These are phyloP conservation scores for Dicorynia guianensis DNA, from an alignment of 306 rosid species.

Conservation along the genomic window DNA sequence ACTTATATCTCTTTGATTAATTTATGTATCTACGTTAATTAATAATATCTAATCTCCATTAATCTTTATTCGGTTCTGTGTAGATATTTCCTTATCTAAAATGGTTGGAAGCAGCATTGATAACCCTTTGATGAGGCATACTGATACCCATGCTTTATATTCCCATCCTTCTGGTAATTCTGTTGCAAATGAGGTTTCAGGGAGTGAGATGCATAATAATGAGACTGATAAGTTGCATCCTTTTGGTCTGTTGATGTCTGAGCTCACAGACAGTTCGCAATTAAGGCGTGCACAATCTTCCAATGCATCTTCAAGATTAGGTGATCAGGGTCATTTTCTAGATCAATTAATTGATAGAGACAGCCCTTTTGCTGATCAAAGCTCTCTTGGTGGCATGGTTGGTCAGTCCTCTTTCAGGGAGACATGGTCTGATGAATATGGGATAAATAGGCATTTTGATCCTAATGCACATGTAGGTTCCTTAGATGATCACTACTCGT, in stretches of 20 bases:
- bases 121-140: conserved; percentile 47
- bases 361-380: conserved; percentile 44
- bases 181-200: conserved; percentile 50
- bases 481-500: conserved; percentile 49
- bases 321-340: conserved; percentile 59
- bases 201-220: conserved; percentile 41
- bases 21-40: conserved; percentile 13
- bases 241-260: conserved; percentile 75
- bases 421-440: conserved; percentile 54
- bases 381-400: conserved; percentile 49
- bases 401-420: conserved; percentile 56
- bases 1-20: conserved; percentile 19
- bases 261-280: conserved; percentile 63
- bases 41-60: conserved; percentile 20
- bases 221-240: conserved; percentile 73
- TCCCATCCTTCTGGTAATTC: conserved; percentile 49
- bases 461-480: conserved; percentile 52
- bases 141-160: conserved; percentile 43
- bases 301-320: conserved; percentile 54
- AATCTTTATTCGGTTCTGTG: conserved; percentile 37
- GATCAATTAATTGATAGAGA: conserved; percentile 58
- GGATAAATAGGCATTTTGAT: conserved; percentile 45
- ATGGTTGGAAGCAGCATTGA: conserved; percentile 54
- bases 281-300: conserved; percentile 62
- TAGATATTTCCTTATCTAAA: conserved; percentile 53